Conservation (phyloP, 2,329 filamentous ascomycete genomes). For the Diaporthe vaccinii region DNA sequence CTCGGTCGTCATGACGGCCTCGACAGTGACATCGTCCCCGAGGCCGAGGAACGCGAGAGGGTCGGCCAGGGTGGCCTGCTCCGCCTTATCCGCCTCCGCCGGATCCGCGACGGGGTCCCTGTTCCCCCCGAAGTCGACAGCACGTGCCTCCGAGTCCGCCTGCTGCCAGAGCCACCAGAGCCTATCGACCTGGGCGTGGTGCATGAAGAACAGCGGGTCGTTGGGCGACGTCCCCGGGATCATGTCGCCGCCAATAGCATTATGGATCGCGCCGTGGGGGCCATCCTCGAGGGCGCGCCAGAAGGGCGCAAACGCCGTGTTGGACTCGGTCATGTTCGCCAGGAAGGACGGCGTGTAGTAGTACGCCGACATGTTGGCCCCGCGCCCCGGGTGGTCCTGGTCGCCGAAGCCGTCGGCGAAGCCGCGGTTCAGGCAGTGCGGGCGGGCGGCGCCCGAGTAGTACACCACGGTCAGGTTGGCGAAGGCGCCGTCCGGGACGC, state of each 20-base stretch:
- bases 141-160: background rate
- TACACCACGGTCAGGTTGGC: constrained; percentile 20
- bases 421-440: constrained; percentile 50
- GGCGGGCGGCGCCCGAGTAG: constrained; percentile 45
- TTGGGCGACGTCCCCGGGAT: constrained; percentile 16
- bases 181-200: constrained; percentile 33
- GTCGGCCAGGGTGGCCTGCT: background rate
- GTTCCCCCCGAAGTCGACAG: constrained; percentile 8
- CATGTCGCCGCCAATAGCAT: constrained; percentile 3
- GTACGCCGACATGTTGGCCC: constrained; percentile 18
- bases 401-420: constrained; percentile 48
- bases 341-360: constrained; percentile 18
- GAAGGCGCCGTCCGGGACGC: constrained; percentile 57
- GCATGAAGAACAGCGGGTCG: constrained; percentile 31
- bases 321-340: background rate
- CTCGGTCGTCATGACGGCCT: constrained; percentile 9
- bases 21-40: constrained; percentile 11
- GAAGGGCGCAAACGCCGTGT: background rate
- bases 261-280: constrained; percentile 10
- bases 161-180: constrained; percentile 31
- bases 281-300: constrained; percentile 19
- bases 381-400: constrained; percentile 50
- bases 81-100: background rate
- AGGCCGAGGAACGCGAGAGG: background rate
- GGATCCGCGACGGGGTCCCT: constrained; percentile 1